These are phyloP conservation scores for Aspergillus sp. DNA, from an alignment of 2,329 filamentous ascomycete genomes.

Conservation along the genomic window DNA sequence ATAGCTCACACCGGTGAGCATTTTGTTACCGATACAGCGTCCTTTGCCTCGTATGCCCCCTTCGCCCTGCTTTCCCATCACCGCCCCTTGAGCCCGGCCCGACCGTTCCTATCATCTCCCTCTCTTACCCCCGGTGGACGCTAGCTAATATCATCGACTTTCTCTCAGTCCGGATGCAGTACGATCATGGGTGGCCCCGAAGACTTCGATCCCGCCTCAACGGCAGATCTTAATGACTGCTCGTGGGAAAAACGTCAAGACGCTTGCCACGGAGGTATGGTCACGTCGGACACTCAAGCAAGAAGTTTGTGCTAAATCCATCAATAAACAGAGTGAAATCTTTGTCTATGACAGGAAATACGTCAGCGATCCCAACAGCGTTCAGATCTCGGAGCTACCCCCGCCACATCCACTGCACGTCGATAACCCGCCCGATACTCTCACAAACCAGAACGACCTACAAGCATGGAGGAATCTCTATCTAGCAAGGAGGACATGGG, in stretches of 20 bases:
- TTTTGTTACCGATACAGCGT: constrained; percentile 73
- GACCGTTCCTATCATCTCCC: constrained; percentile 3
- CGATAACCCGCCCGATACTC: constrained; percentile 71
- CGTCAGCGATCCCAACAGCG: constrained; percentile 51
- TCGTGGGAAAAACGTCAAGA: constrained; percentile 81
- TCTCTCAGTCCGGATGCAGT: constrained; percentile 75
- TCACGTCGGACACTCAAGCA: neutral
- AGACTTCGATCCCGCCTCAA: constrained; percentile 71
- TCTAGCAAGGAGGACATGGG: constrained; percentile 78
- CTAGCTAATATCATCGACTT: constrained; percentile 17
- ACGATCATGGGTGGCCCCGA: constrained; percentile 74
- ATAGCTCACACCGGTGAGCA: constrained; percentile 91
- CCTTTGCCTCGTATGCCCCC: constrained; percentile 68
- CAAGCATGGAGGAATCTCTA: constrained; percentile 88
- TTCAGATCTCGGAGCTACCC: constrained; percentile 54
- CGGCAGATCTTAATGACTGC: constrained; percentile 86
- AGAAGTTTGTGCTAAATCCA: neutral
- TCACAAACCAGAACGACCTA: constrained; percentile 76
- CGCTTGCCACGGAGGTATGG: constrained; percentile 74
- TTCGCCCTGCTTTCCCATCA: neutral
- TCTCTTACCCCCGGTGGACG: neutral
- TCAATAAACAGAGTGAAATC: constrained; percentile 69
- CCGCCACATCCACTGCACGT: constrained; percentile 63
- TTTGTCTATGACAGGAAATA: constrained; percentile 88
- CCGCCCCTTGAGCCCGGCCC: constrained; percentile 10